Percentiles rank a stretch among this genome's conserved stretches.
These are phyloP conservation scores for Sideroxylon spinosum DNA, from an alignment of 179 eudicot genomes.

Conservation along the genomic window DNA sequence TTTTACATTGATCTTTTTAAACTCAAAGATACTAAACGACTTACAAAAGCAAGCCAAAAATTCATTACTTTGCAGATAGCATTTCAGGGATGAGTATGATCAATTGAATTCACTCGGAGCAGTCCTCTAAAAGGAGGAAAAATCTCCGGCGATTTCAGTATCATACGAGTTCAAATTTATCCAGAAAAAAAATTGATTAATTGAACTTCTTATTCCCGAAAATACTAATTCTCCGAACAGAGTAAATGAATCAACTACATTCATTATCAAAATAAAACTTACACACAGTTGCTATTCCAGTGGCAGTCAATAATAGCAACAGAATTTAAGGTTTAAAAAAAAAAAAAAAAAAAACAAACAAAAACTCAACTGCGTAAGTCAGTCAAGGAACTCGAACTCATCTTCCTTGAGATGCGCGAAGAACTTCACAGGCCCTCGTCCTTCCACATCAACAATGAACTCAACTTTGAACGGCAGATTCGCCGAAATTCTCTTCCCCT, in stretches of 20 bases:
- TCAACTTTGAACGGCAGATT: constrained; percentile 64
- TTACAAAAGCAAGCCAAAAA: too few relatives aligned
- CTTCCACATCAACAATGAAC: constrained; percentile 42
- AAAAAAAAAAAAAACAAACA: neutral
- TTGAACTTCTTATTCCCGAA: neutral
- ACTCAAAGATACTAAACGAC: too few relatives aligned
- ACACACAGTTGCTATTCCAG: neutral
- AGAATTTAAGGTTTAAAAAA: neutral
- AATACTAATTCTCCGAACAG: neutral
- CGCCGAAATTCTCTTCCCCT: constrained; percentile 72
- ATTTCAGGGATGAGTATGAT: neutral
- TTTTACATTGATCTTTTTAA: too few relatives aligned
- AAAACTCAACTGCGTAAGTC: constrained; percentile 15
- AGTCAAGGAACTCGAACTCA: constrained; percentile 61
- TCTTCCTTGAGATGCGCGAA: constrained; percentile 72
- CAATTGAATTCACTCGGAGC: neutral
- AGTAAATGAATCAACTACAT: constrained; percentile 12
- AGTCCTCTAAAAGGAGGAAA: neutral
- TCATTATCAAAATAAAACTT: constrained; percentile 5
- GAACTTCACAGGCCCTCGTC: constrained; percentile 56
- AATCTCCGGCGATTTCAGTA: neutral
- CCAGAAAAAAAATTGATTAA: neutral
- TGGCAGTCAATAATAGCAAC: constrained; percentile 7
- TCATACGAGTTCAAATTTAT: neutral
- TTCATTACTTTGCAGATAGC: neutral